Conservation (phyloP, 176 grass and related monocot species). For the Melocanna baccifera region DNA sequence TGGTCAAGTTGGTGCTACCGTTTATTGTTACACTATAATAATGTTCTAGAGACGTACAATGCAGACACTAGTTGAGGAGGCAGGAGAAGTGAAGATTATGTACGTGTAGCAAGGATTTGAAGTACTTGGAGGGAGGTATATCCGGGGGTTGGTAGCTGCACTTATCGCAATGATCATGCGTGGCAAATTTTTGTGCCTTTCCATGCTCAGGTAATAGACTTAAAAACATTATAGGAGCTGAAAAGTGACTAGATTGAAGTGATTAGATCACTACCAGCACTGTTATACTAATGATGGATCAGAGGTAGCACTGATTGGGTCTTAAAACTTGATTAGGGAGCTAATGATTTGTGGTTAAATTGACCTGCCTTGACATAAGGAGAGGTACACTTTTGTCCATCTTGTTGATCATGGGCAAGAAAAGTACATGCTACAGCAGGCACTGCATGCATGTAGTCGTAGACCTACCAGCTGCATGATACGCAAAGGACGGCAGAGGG, state of each 20-base stretch:
- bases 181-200: background rate
- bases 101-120: background rate
- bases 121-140: background rate
- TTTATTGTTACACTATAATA: background rate
- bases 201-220: background rate
- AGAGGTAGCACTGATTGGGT: background rate
- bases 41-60: background rate
- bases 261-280: background rate
- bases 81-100: background rate
- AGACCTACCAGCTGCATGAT: background rate
- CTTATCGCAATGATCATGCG: background rate
- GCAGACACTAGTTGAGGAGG: background rate
- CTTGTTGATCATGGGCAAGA: constrained; percentile 11
- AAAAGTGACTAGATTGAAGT: constrained; percentile 1
- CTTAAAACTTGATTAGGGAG: background rate
- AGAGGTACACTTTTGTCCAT: background rate
- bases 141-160: background rate
- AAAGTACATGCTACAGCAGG: constrained; percentile 14
- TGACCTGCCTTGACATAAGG: background rate
- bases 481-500: constrained; percentile 8
- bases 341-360: background rate
- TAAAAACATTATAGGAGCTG: background rate
- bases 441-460: background rate
- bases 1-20: background rate
- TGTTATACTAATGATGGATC: background rate